These are phyloP conservation scores for Tetrapisispora fleetii DNA, from an alignment of 805 yeast species.

Conservation along the genomic window DNA sequence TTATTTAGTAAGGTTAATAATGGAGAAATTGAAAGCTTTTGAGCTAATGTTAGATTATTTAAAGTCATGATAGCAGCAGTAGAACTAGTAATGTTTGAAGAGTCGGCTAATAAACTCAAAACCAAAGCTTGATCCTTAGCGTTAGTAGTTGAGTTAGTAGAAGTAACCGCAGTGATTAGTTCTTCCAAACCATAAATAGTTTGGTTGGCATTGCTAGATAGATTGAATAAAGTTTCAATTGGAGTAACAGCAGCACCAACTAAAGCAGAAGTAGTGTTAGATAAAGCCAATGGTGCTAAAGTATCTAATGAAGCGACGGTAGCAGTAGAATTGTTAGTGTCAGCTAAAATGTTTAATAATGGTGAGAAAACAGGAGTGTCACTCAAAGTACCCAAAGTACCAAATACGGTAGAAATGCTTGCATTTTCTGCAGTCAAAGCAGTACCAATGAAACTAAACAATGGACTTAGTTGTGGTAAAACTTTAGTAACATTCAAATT, in stretches of 20 bases:
- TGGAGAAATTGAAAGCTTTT: constrained; percentile 18
- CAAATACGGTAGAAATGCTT: constrained; percentile 13
- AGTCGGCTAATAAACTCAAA: constrained; percentile 15
- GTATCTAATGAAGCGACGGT: constrained; percentile 20
- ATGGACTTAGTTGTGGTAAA: constrained; percentile 23
- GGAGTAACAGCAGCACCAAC: constrained; percentile 7
- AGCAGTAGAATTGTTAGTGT: constrained; percentile 15
- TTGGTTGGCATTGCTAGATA: constrained; percentile 11
- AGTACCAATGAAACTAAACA: constrained; percentile 20
- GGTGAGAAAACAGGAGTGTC: constrained; percentile 23
- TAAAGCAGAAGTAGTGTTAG: constrained; percentile 9
- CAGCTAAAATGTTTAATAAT: constrained; percentile 20
- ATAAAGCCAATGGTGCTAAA: constrained; percentile 22
- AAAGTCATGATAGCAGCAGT: constrained; percentile 18
- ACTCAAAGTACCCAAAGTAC: constrained; percentile 18
- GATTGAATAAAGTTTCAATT: constrained; percentile 11
- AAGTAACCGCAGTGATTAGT: constrained; percentile 9
- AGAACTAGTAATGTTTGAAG: constrained; percentile 18
- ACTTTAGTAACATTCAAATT: constrained; percentile 28
- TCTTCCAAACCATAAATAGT: constrained; percentile 15
- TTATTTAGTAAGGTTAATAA: constrained; percentile 17
- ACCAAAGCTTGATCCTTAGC: constrained; percentile 9
- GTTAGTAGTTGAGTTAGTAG: constrained; percentile 4
- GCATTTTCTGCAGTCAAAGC: constrained; percentile 19
- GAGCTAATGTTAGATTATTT: constrained; percentile 15